Conservation (phyloP, 2,329 filamentous ascomycete genomes). For the Phoma sp. region DNA sequence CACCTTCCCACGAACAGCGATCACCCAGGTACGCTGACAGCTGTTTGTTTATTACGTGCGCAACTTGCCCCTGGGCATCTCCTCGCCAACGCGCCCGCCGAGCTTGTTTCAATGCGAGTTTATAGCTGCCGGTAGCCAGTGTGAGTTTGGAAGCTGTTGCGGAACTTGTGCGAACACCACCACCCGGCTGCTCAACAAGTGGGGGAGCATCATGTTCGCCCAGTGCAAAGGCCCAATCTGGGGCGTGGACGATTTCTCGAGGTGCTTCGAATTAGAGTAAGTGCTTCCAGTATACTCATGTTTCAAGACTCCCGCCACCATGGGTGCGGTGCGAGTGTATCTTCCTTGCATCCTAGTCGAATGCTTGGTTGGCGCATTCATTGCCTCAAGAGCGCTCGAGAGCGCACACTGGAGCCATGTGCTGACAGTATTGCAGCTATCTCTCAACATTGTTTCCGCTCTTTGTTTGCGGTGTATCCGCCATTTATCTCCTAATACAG, state of each 20-base stretch:
- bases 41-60: slow-evolving; percentile 17
- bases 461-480: slow-evolving; percentile 71
- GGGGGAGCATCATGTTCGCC: slow-evolving; percentile 56
- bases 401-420: background rate
- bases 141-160: slow-evolving; percentile 26
- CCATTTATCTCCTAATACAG: slow-evolving; percentile 69
- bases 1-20: slow-evolving; percentile 15
- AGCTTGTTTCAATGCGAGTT: slow-evolving; percentile 22
- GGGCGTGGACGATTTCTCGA: slow-evolving; percentile 66
- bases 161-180: slow-evolving; percentile 18
- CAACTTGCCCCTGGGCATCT: background rate
- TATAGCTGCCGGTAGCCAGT: slow-evolving; percentile 24
- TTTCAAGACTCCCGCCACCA: background rate
- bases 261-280: slow-evolving; percentile 71
- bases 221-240: slow-evolving; percentile 65
- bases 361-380: slow-evolving; percentile 5
- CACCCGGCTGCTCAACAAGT: slow-evolving; percentile 16
- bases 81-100: slow-evolving; percentile 8
- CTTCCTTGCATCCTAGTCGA: background rate
- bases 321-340: background rate
- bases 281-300: slow-evolving; percentile 42
- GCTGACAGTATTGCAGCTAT: slow-evolving; percentile 62
- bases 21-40: slow-evolving; percentile 12
- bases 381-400: background rate
- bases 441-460: slow-evolving; percentile 82